phyloP scores from a whole-genome alignment of 768 basidiomycete genomes.

The Suillus hirtellus region DNA sequence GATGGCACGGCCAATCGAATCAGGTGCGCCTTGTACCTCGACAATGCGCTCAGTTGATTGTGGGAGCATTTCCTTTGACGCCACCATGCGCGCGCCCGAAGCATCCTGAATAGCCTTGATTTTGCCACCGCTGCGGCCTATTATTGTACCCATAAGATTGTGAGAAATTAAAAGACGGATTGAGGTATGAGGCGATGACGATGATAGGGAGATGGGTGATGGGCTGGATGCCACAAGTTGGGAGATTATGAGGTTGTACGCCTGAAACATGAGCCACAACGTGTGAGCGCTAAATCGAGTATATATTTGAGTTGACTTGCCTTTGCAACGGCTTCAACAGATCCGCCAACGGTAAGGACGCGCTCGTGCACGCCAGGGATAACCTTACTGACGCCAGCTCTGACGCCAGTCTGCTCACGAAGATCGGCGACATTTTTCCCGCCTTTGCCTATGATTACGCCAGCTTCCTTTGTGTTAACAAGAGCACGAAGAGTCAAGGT shows the following conservation, averaged over 20 bases:
- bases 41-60: conserved; percentile 99
- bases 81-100: conserved; percentile 97
- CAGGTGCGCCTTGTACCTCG: conserved; percentile 93
- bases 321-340: conserved; percentile 91
- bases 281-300: conserved; percentile 11
- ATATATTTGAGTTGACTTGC: conserved; percentile 40
- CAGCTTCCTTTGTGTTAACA: conserved; percentile 96
- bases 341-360: conserved; percentile 91
- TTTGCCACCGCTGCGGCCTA: conserved; percentile 93
- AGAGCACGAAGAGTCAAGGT: conserved; percentile 89
- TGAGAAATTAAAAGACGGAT: conserved; percentile 98
- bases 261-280: conserved; percentile 45
- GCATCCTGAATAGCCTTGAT: conserved; percentile 98
- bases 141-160: conserved; percentile 99
- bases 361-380: conserved; percentile 97
- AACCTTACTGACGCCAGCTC: conserved; percentile 98
- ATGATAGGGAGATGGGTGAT: conserved; percentile 67
- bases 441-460: conserved; percentile 94
- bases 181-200: conserved; percentile 70
- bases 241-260: conserved; percentile 91
- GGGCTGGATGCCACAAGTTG: conserved; percentile 86
- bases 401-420: conserved; percentile 93
- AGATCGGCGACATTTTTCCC: conserved; percentile 98
- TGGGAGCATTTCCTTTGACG: conserved; percentile 98
- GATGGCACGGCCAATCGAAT: conserved; percentile 90